A percentile compares a stretch with the other conserved stretches of the same genome.
Evolutionary conservation across 2,329 filamentous ascomycete species (phyloP).

Genomic region (Arthroderma uncinatum): DNA sequence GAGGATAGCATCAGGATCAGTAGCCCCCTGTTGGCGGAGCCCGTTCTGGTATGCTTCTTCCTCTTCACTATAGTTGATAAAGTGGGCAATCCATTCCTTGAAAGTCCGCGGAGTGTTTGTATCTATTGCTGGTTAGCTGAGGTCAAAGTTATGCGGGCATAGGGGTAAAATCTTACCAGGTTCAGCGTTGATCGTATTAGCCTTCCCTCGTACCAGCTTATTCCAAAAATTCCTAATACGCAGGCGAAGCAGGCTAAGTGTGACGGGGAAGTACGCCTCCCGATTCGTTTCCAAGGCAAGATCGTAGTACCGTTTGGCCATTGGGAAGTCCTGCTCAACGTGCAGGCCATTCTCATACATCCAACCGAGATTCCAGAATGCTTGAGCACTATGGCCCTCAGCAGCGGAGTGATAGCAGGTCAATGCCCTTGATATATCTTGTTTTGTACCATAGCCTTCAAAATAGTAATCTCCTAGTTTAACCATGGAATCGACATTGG

Average conservation of each 20-base stretch:
- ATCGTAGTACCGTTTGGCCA: conserved; percentile 94
- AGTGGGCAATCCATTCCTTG: conserved; percentile 76
- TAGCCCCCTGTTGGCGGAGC: conserved; percentile 38
- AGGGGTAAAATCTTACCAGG: conserved; percentile 48
- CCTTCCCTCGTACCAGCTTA: conserved; percentile 72
- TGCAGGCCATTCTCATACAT: conserved; percentile 98
- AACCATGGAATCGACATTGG: conserved; percentile 84
- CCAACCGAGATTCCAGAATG: conserved; percentile 95
- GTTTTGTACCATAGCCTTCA: conserved; percentile 59
- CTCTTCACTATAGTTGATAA: conserved; percentile 60
- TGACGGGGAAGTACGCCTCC: conserved; percentile 89
- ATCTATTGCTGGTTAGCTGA: not conserved
- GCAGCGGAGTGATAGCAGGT: conserved; percentile 87
- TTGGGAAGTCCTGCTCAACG: conserved; percentile 87
- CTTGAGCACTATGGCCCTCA: conserved; percentile 86
- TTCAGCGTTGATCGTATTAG: conserved; percentile 87
- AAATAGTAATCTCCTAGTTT: conserved; percentile 99
- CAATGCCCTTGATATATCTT: conserved; percentile 73
- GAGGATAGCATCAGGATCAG: conserved; percentile 42
- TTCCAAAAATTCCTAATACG: conserved; percentile 87
- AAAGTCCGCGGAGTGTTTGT: conserved; percentile 53
- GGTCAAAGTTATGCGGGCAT: not conserved
- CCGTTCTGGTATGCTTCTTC: conserved; percentile 53
- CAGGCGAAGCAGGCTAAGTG: conserved; percentile 75
- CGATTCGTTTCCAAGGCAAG: conserved; percentile 80